These are phyloP conservation scores for Penicillium polonicum DNA, from an alignment of 2,329 filamentous ascomycete species.

Conservation along the genomic window DNA sequence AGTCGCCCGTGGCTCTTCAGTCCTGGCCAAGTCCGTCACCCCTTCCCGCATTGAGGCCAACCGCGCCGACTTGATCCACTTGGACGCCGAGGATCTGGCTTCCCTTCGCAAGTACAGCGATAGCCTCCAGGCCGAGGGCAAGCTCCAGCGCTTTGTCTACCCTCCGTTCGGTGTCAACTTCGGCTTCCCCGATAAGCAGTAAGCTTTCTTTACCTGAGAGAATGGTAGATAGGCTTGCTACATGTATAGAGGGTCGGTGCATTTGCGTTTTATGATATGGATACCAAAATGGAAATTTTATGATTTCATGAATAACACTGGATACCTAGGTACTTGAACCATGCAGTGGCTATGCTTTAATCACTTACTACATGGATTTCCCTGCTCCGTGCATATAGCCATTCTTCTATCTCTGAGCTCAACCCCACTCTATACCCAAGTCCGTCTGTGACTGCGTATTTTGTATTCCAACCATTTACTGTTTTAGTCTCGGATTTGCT, in stretches of 20 bases:
- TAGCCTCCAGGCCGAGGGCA: constrained; percentile 30
- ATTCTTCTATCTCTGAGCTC: background rate
- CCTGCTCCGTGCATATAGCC: background rate
- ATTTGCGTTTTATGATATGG: constrained; percentile 4
- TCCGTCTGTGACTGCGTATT: background rate
- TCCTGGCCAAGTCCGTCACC: constrained; percentile 45
- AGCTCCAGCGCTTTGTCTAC: constrained; percentile 57
- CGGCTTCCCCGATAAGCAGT: constrained; percentile 67
- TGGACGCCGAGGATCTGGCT: constrained; percentile 41
- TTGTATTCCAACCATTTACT: background rate
- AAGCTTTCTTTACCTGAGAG: background rate
- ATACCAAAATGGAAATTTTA: constrained; percentile 9
- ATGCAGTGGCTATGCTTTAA: background rate
- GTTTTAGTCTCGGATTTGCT: background rate
- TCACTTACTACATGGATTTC: background rate
- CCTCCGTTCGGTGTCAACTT: constrained; percentile 68
- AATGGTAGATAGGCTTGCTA: background rate
- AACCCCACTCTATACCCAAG: background rate
- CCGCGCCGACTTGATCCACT: constrained; percentile 36
- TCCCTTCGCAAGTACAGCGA: constrained; percentile 40
- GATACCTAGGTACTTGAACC: background rate
- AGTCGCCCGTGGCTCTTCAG: constrained; percentile 42
- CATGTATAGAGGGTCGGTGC: constrained; percentile 3
- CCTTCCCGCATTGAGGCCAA: constrained; percentile 44
- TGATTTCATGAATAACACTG: constrained; percentile 5